Conservation (phyloP, 805 yeast species). For the Yamadazyma scolyti region DNA sequence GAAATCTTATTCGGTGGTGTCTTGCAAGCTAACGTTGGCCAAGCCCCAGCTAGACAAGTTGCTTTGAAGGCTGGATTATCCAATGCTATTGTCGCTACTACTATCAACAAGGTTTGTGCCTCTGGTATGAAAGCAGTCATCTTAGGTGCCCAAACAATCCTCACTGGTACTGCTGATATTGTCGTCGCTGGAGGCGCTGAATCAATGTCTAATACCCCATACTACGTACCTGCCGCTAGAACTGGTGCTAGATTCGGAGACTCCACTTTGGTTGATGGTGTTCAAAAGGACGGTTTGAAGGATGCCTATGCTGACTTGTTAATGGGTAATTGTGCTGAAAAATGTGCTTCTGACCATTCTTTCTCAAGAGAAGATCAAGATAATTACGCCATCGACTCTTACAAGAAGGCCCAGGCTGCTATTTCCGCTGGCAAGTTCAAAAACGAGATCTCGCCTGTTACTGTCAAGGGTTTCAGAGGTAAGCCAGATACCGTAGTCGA, state of each 20-base stretch:
- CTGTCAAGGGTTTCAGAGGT: constrained; percentile 83
- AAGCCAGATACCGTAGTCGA: constrained; percentile 55
- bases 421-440: constrained; percentile 77
- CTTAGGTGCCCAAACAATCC: constrained; percentile 83
- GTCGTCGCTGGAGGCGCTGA: constrained; percentile 98
- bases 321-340: constrained; percentile 98
- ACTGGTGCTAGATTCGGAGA: constrained; percentile 90
- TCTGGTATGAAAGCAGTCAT: constrained; percentile 92
- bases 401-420: constrained; percentile 83
- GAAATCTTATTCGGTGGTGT: constrained; percentile 94
- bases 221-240: constrained; percentile 70
- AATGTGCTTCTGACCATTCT: constrained; percentile 81
- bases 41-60: constrained; percentile 97
- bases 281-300: constrained; percentile 86
- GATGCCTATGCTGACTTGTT: constrained; percentile 87
- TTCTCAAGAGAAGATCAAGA: constrained; percentile 87
- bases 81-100: constrained; percentile 76
- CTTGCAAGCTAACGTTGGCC: constrained; percentile 89
- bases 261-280: constrained; percentile 73
- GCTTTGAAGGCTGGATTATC: constrained; percentile 87
- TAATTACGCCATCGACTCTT: constrained; percentile 78
- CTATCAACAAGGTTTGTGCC: constrained; percentile 96
- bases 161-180: constrained; percentile 86
- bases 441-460: constrained; percentile 79
- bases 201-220: constrained; percentile 94